A percentile compares a stretch with the other conserved stretches of the same genome.
Evolutionary conservation across 768 basidiomycete species (phyloP).

Genomic region (Gloeophyllum trabeum): DNA sequence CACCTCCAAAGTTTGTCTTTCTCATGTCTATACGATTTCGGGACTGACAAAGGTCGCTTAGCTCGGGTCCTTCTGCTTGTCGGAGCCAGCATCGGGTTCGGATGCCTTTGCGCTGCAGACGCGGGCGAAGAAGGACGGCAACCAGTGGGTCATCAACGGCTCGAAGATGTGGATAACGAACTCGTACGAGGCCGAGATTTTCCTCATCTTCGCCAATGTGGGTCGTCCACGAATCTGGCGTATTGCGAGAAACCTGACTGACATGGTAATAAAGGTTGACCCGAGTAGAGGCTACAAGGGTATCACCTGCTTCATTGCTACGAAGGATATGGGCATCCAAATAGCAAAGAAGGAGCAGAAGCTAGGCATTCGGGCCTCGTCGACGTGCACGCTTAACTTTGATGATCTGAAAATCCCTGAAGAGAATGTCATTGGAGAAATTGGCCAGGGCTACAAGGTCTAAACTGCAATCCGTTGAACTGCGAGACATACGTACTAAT

Average conservation of each 20-base stretch:
- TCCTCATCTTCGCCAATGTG: conserved; percentile 93
- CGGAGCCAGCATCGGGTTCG: conserved; percentile 86
- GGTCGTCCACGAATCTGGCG: conserved; percentile 14
- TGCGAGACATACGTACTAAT: conserved; percentile 2
- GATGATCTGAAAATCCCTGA: conserved; percentile 82
- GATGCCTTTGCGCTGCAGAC: conserved; percentile 97
- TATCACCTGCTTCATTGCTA: conserved; percentile 94
- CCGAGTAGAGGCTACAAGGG: conserved; percentile 96
- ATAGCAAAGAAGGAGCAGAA: conserved; percentile 99
- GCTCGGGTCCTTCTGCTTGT: conserved; percentile 95
- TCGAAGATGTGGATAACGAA: conserved; percentile 99
- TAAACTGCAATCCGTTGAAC: too few relatives aligned
- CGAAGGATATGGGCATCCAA: conserved; percentile 93
- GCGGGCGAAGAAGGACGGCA: conserved; percentile 79
- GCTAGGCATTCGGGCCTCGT: conserved; percentile 91
- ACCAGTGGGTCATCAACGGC: conserved; percentile 84
- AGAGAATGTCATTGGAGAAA: conserved; percentile 87
- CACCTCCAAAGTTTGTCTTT: conserved; percentile 72
- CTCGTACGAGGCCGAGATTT: conserved; percentile 82
- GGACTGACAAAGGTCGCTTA: too few relatives aligned
- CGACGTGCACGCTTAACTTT: conserved; percentile 89
- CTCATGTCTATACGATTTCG: not conserved
- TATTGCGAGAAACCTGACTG: not conserved
- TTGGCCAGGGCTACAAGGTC: conserved; percentile 87
- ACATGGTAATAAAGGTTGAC: conserved; percentile 40